These are phyloP conservation scores for Conringia planisiliqua DNA, from an alignment of 345 rosid genomes.

Conservation along the genomic window DNA sequence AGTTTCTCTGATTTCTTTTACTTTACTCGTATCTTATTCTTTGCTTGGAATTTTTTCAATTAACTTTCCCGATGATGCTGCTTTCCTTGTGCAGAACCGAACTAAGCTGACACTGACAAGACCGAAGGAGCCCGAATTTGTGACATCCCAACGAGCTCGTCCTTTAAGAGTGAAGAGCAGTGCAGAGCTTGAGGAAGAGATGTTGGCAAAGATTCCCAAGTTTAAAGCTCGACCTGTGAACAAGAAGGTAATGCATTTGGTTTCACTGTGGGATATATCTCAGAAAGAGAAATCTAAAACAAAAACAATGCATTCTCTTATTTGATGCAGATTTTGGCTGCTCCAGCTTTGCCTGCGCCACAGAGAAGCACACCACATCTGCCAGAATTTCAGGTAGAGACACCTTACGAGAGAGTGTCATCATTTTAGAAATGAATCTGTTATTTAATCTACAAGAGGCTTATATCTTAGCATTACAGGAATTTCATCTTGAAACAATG, in stretches of 20 bases:
- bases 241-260: conserved; percentile 62
- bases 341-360: conserved; percentile 54
- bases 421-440: background rate
- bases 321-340: conserved; percentile 66
- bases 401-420: conserved; percentile 3
- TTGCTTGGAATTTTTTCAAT: conserved; percentile 11
- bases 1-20: background rate
- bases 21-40: background rate
- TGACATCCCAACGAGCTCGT: conserved; percentile 83
- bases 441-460: conserved; percentile 6
- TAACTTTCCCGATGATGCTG: conserved; percentile 3
- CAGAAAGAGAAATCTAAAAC: background rate
- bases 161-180: conserved; percentile 73
- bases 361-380: conserved; percentile 74
- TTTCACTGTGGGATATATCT: background rate
- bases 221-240: conserved; percentile 96
- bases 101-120: conserved; percentile 76
- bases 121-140: conserved; percentile 93
- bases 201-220: conserved; percentile 94
- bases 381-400: conserved; percentile 77
- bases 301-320: background rate
- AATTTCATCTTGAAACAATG: conserved; percentile 82
- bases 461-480: conserved; percentile 46
- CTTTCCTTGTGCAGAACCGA: conserved; percentile 34
- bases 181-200: conserved; percentile 97